phyloP scores from a whole-genome alignment of 805 yeast genomes.

The Komagataella ulmi region DNA sequence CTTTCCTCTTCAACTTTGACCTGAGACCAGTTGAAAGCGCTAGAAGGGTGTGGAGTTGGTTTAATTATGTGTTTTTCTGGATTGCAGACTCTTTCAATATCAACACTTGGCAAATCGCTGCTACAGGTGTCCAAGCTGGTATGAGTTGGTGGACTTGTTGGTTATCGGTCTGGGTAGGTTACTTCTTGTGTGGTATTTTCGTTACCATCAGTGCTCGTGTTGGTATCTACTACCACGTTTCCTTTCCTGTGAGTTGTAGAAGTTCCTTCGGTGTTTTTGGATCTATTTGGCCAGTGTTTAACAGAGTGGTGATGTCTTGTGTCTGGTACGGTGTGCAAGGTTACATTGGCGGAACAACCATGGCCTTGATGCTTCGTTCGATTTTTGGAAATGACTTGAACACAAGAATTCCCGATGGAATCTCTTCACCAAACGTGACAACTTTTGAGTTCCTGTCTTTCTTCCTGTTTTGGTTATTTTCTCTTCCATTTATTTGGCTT shows the following conservation, averaged over 20 bases:
- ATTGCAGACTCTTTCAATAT: slow-evolving; percentile 81
- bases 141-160: slow-evolving; percentile 87
- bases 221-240: slow-evolving; percentile 72
- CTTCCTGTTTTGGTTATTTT: slow-evolving; percentile 70
- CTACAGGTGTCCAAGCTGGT: slow-evolving; percentile 69
- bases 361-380: slow-evolving; percentile 62
- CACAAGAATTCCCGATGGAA: slow-evolving; percentile 48
- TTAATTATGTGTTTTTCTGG: slow-evolving; percentile 72
- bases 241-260: slow-evolving; percentile 76
- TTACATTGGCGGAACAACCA: slow-evolving; percentile 76
- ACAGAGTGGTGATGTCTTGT: slow-evolving; percentile 67
- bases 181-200: slow-evolving; percentile 53
- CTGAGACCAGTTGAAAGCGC: slow-evolving; percentile 63
- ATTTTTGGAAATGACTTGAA: slow-evolving; percentile 60
- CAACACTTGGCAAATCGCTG: slow-evolving; percentile 86
- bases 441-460: slow-evolving; percentile 64
- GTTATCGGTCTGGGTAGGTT: slow-evolving; percentile 87
- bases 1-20: slow-evolving; percentile 64
- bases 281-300: slow-evolving; percentile 76
- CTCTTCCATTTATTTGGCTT: slow-evolving; percentile 70
- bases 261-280: slow-evolving; percentile 83
- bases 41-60: slow-evolving; percentile 81
- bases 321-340: slow-evolving; percentile 86
- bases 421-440: slow-evolving; percentile 47
- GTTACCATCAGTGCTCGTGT: slow-evolving; percentile 63